Evolutionary conservation across 2,329 filamentous ascomycete genomes (phyloP), one percentile per base, ranked within the genome.

Genomic region (Drechslerella dactyloides): DNA sequence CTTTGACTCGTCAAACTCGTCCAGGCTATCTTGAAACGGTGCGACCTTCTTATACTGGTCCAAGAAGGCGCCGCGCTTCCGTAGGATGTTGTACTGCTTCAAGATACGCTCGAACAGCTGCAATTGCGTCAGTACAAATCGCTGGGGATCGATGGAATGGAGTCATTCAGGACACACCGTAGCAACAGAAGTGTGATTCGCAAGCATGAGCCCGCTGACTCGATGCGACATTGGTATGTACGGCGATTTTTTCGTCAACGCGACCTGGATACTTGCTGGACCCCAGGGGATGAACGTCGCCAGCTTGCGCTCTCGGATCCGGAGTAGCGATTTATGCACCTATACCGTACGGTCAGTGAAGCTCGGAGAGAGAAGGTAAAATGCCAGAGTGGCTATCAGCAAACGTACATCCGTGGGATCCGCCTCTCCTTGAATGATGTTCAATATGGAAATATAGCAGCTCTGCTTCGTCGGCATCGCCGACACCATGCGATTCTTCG

Each of bases 221-320:
- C 94, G 89, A 78, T 97, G 92, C 75, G 90, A 91, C 82, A 96
- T 96, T 62, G 91, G 90, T 46, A 97, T 89, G 78, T 99, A 97
- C 0, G 96, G 96, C 46, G 93, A 97, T 78, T 96, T 91, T 82
- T 96, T 96, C 1, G 94, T 97, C 73, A 99, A 82, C 1, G 94
- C 96, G 11, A 99, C 94, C 80, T 99, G 94, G 75, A 99, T 99
- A 78, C 91, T 96, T 27, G 94, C 94, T 0, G 94, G 94, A 0
- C 94, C 94, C 94, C 94, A 99, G 8, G 96, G 94, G 74, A 99
- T 99, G 78, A 99, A 99, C 0, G 91, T 96, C 8, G 94, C 96
- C 60, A 99, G 85, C 69, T 91, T 88, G 55, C 94, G 89, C 83
- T 99, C 94, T 55, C 94, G 89, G 78, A 99, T 99, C 75, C 94